Base-by-base conservation (phyloP, 2,329 filamentous ascomycete species). In the Phyllosticta citriasiana region DNA sequence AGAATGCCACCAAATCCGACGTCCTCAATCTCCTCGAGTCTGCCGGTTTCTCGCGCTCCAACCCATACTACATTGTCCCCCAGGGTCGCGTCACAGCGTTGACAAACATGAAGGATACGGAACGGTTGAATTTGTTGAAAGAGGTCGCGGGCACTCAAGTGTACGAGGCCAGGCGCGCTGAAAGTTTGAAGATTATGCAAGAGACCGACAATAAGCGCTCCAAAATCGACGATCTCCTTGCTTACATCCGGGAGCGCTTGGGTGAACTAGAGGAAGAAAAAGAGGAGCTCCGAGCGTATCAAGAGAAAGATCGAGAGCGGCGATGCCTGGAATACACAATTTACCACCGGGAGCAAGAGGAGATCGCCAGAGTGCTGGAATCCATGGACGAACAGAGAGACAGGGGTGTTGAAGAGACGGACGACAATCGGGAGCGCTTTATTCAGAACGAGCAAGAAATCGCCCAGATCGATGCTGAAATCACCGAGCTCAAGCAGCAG, bases 61-160 rank as follows among this genome's bases (percentile, higher is more conserved):
- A 99, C 73, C 94, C 94, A 26, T 99, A 97, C 80, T 99, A 99
- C 74, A 99, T 99, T 68, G 95, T 99, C 1, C 94, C 95, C 0
- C 94, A 99, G 74, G 94, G 94, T 59, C 91, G 94, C 71, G 92
- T 99, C 63, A 97, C 94, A 0, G 88, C 91, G 25, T 80, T 99
- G 70, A 99, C 94, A 53, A 99, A 97, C 73, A 99, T 99, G 94
- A 97, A 97, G 75, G 94, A 99, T 73, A 86, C 87, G 0, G 92
- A 97, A 73, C 85, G 94, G 58, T 77, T 99, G 64, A 92, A 88
- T 66, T 79, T 99, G 63, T 78, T 99, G 64, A 99, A 99, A 75
- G 94, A 97, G 71, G 94, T 99, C n/a, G 94, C 94, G 0, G 94
- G 94, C 64, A 99, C 94, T 7, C 91, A 97, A 69, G 91, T 97